Conservation (phyloP, 2,329 filamentous ascomycete species). For the Trichoderma semiorbis region DNA sequence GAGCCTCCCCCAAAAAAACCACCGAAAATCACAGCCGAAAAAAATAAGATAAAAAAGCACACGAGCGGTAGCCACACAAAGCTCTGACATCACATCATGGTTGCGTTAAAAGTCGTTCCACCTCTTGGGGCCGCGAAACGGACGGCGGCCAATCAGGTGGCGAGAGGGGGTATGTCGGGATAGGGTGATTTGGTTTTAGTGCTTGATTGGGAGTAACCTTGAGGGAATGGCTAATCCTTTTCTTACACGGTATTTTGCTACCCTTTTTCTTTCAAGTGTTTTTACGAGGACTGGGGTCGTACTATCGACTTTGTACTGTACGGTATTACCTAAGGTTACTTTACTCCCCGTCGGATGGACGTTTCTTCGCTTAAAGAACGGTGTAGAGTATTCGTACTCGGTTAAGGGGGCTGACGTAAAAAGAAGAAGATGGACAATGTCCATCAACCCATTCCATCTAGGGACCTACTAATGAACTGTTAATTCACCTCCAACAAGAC, state of each 20-base stretch:
- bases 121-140: background rate
- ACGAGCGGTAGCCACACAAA: background rate
- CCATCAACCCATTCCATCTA: background rate
- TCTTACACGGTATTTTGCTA: background rate
- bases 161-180: background rate
- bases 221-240: background rate
- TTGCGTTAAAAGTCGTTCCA: conserved; percentile 16
- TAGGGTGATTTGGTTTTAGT: background rate
- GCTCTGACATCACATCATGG: conserved; percentile 12
- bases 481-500: background rate
- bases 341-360: too few species aligned
- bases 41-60: background rate
- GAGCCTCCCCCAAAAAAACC: too few species aligned
- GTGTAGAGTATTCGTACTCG: background rate
- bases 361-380: background rate
- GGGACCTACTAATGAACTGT: background rate
- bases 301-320: too few species aligned
- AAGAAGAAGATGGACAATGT: background rate
- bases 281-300: background rate
- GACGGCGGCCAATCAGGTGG: background rate
- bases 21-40: background rate
- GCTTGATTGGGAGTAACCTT: background rate
- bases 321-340: background rate
- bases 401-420: background rate
- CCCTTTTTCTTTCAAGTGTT: too few species aligned